Evolutionary conservation across 176 grass and related monocot species (phyloP).

Genomic region (Urochloa ruziziensis): DNA sequence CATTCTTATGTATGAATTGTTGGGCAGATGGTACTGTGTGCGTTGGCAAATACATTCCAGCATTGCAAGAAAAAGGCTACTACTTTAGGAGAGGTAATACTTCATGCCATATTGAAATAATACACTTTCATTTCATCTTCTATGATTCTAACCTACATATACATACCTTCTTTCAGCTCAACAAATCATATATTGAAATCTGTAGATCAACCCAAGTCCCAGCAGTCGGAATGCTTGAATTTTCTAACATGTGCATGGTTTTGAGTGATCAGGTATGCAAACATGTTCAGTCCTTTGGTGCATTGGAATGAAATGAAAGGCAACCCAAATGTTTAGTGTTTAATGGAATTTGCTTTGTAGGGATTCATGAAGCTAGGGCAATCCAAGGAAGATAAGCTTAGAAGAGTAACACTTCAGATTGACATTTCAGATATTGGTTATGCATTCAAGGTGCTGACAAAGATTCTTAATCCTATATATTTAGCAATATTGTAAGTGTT

Average conservation of each 20-base stretch:
- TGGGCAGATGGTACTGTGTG: slow-evolving; percentile 70
- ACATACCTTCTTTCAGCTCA: slow-evolving; percentile 56
- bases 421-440: slow-evolving; percentile 81
- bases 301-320: slow-evolving; percentile 15
- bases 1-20: not conserved
- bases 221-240: slow-evolving; percentile 76
- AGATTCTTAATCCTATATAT: slow-evolving; percentile 19
- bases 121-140: not conserved
- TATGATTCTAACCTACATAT: slow-evolving; percentile 9
- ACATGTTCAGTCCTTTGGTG: slow-evolving; percentile 2
- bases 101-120: slow-evolving; percentile 12
- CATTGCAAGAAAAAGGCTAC: slow-evolving; percentile 64
- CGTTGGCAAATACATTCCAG: slow-evolving; percentile 61
- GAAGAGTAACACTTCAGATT: slow-evolving; percentile 70
- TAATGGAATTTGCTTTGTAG: slow-evolving; percentile 44
- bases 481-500: not conserved
- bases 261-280: slow-evolving; percentile 78
- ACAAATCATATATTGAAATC: slow-evolving; percentile 79
- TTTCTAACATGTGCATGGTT: slow-evolving; percentile 81
- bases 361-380: slow-evolving; percentile 76
- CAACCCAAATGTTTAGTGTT: slow-evolving; percentile 1
- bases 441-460: slow-evolving; percentile 68
- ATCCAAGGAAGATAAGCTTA: slow-evolving; percentile 75
- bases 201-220: slow-evolving; percentile 82
- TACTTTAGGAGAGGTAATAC: slow-evolving; percentile 69